Evolutionary conservation across 2,329 filamentous ascomycete genomes (phyloP).

Genomic region (Ceratocystis lukuohia): DNA sequence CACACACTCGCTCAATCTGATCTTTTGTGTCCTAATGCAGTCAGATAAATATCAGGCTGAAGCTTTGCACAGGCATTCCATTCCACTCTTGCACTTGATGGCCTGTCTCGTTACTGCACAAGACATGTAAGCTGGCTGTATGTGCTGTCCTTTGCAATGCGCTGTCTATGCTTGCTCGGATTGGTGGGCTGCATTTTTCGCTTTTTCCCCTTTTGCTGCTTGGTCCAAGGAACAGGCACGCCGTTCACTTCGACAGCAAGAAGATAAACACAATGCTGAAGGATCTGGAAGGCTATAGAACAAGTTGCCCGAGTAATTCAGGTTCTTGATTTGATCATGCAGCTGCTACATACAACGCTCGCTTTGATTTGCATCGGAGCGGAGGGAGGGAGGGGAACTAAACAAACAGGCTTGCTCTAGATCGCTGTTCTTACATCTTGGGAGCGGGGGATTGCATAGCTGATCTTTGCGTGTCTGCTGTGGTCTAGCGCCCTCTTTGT

Average conservation of each 20-base stretch:
- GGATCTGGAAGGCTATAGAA: neutral
- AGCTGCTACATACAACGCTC: neutral
- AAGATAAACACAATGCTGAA: neutral
- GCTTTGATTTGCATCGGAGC: neutral
- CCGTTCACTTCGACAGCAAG: neutral
- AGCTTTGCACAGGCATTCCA: neutral
- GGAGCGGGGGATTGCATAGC: neutral
- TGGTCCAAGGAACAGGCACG: neutral
- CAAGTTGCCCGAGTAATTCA: neutral
- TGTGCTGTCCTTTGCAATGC: constrained; percentile 5
- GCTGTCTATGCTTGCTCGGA: neutral
- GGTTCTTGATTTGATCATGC: neutral
- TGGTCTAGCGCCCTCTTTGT: neutral
- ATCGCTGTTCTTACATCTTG: neutral
- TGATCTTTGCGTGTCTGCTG: neutral
- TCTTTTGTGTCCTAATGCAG: neutral
- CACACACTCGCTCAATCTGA: neutral
- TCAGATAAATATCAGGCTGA: neutral
- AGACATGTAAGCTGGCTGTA: constrained; percentile 4
- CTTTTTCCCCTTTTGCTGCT: neutral
- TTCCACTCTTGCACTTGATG: neutral
- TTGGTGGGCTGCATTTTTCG: neutral
- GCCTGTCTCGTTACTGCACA: neutral
- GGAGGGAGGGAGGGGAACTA: neutral
- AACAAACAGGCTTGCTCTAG: constrained; percentile 1